Conservation (phyloP, 805 yeast genomes). For the Lachancea meyersii region DNA sequence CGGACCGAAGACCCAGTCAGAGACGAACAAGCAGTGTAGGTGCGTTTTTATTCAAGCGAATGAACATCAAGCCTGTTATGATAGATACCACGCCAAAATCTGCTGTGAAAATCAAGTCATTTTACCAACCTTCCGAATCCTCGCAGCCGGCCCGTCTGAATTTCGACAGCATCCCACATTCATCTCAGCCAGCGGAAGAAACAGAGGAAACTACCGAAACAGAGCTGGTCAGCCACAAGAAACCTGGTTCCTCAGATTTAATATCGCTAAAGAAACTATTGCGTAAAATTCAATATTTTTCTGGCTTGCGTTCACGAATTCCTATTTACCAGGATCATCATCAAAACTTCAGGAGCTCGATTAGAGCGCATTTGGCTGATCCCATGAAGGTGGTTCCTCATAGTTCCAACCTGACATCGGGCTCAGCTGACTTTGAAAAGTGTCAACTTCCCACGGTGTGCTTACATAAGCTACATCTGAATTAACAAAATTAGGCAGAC, state of each 20-base stretch:
- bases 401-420: neutral
- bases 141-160: constrained; percentile 13
- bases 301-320: neutral
- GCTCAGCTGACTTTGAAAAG: neutral
- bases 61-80: constrained; percentile 37
- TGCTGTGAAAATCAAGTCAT: constrained; percentile 16
- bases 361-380: neutral
- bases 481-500: neutral
- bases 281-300: neutral
- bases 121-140: constrained; percentile 6
- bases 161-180: constrained; percentile 17
- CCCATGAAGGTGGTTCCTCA: constrained; percentile 3
- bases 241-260: neutral
- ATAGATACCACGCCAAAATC: constrained; percentile 29
- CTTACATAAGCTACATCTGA: constrained; percentile 1
- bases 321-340: neutral
- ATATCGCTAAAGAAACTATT: neutral
- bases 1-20: neutral
- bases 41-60: constrained; percentile 35
- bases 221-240: neutral
- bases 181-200: constrained; percentile 8
- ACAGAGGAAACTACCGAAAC: neutral
- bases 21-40: constrained; percentile 28
- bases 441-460: neutral
- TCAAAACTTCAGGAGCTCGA: neutral